Evolutionary conservation across 2,329 filamentous ascomycete species (phyloP).

Genomic region (Fusarium sacchari): DNA sequence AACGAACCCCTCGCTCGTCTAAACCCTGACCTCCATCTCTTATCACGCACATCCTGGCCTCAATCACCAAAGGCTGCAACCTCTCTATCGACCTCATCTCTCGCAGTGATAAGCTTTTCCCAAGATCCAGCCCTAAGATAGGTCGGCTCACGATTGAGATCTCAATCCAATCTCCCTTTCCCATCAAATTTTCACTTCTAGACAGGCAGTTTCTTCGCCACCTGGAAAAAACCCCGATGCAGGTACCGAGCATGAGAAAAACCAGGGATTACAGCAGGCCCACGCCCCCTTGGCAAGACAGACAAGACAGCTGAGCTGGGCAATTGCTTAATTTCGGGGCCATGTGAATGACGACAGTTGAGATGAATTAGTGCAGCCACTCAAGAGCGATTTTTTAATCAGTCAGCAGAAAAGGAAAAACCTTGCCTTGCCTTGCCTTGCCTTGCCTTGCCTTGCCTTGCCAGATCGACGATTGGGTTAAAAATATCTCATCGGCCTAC

Average conservation of each 20-base stretch:
- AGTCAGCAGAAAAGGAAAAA: neutral
- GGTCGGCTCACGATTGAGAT: neutral
- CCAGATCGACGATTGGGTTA: constrained; percentile 22
- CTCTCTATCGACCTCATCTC: neutral
- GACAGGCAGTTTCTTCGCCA: neutral
- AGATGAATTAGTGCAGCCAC: constrained; percentile 10
- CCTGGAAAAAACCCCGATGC: constrained; percentile 2
- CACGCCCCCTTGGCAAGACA: constrained; percentile 15
- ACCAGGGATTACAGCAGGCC: neutral
- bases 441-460: neutral
- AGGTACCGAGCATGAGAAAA: constrained; percentile 11
- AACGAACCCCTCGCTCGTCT: constrained; percentile 2
- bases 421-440: neutral
- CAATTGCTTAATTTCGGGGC: constrained; percentile 26
- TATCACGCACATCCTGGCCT: constrained; percentile 6
- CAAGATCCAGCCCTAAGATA: neutral
- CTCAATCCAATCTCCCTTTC: neutral
- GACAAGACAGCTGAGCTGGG: constrained; percentile 15
- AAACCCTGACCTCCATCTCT: neutral
- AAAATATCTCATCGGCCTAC: constrained; percentile 14
- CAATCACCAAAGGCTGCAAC: neutral
- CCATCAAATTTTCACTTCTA: neutral
- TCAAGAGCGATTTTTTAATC: constrained; percentile 5
- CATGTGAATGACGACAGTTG: constrained; percentile 1
- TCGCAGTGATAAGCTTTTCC: constrained; percentile 13